A percentile compares a stretch with the other conserved stretches of the same genome.
phyloP scores from a whole-genome alignment of 768 basidiomycete genomes.

The Amanita inopinata region DNA sequence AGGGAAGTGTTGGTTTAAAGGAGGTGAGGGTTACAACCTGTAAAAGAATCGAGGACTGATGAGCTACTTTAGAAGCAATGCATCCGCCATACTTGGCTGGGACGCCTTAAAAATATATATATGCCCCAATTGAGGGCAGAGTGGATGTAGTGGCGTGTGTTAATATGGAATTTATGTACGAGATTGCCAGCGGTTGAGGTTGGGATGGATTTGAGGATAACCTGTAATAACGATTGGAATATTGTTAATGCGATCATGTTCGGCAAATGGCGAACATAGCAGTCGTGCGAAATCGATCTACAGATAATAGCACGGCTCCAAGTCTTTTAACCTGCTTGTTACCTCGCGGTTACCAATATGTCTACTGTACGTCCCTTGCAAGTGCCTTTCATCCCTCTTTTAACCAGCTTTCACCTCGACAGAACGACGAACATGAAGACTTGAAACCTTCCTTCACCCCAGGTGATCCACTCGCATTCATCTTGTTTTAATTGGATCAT shows the following conservation, averaged over 20 bases:
- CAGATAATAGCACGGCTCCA: slow-evolving; percentile 14
- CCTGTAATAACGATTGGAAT: not conserved
- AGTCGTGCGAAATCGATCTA: slow-evolving; percentile 69
- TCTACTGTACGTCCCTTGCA: slow-evolving; percentile 31
- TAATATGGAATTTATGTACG: slow-evolving; percentile 11
- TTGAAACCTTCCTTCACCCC: slow-evolving; percentile 59
- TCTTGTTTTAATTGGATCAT: slow-evolving; percentile 1
- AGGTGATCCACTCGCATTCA: slow-evolving; percentile 29
- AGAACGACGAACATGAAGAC: slow-evolving; percentile 63
- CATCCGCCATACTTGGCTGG: slow-evolving; percentile 22
- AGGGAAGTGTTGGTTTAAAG: slow-evolving; percentile 87
- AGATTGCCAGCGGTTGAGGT: too few species aligned
- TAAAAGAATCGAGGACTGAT: not conserved
- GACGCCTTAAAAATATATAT: not conserved
- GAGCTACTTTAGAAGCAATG: slow-evolving; percentile 29
- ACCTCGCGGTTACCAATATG: slow-evolving; percentile 32
- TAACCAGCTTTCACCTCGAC: slow-evolving; percentile 10
- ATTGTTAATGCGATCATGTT: slow-evolving; percentile 8
- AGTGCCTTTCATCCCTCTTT: not conserved
- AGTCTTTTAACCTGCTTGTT: slow-evolving; percentile 11
- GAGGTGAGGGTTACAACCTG: slow-evolving; percentile 24
- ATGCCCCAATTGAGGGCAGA: slow-evolving; percentile 1
- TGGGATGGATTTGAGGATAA: too few species aligned
- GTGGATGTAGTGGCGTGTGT: slow-evolving; percentile 7
- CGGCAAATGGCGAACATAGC: slow-evolving; percentile 36